Evolutionary conservation across 768 basidiomycete genomes (phyloP), one percentile per base, ranked within the genome.

Genomic region (Boletus coccyginus): DNA sequence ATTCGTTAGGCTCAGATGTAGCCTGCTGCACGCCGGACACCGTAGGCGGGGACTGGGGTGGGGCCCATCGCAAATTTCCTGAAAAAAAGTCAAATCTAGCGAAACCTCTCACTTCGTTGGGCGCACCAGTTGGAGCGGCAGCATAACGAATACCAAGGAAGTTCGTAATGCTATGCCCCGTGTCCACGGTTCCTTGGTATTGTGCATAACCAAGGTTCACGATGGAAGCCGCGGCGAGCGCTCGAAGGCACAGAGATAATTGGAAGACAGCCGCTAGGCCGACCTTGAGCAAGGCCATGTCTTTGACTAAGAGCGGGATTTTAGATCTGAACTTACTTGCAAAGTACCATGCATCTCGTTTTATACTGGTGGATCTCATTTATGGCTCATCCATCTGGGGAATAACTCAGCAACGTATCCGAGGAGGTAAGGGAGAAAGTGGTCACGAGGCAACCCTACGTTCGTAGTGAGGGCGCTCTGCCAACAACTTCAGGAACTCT

Each of bases 81-180:
- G 21, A 50, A 39, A 50, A 39, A 35, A 29, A n/a, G 16, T 53
- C 36, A 53, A 29, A n/a, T 43, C 5, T 14, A 5, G 38, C 35
- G 10, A 33, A 36, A 24, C 10, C 1, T 21, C 8, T 33, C 29
- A n/a, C 14, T 13, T 3, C 9, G 7, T 24, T 33, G 24, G 1
- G 55, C 66, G 17, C n/a, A 66, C 67, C 66, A 1, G 68, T 35
- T 29, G 66, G 66, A 46, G 67, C 53, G 21, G 66, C 57, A 9
- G 66, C 66, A 49, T 60, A 71, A 17, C 66, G 70, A 50, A 71
- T 50, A 3, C 68, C 66, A 5, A 71, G 55, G 39, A 71, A 71
- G n/a, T 57, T 66, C 4, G 70, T 64, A 7, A 61, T 62, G 38
- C 55, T 59, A n/a, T 40, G 50, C 9, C 24, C 32, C 0, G 59